A percentile compares a stretch with the other conserved stretches of the same genome.
These are phyloP conservation scores for Cladosporium sp. DNA, from an alignment of 2,329 filamentous ascomycete species.

Conservation along the genomic window DNA sequence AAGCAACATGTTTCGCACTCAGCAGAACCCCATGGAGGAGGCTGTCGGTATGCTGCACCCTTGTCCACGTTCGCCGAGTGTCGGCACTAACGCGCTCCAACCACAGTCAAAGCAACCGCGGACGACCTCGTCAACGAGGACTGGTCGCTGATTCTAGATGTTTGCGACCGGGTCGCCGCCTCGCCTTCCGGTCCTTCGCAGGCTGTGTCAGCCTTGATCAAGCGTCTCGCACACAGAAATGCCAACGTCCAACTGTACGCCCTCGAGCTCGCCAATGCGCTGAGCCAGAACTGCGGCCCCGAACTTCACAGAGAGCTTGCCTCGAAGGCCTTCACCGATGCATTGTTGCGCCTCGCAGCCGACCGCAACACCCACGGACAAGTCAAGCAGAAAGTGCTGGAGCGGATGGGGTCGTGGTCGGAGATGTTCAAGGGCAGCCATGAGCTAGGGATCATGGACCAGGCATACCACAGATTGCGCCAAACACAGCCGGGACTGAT, in stretches of 20 bases:
- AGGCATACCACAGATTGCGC: constrained; percentile 85
- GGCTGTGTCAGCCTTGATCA: constrained; percentile 82
- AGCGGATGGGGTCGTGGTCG: constrained; percentile 93
- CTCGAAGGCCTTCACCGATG: constrained; percentile 89
- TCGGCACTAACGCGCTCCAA: constrained; percentile 21
- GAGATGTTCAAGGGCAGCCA: constrained; percentile 88
- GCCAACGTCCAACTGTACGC: constrained; percentile 96
- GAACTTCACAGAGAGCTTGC: constrained; percentile 84
- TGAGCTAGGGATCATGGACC: constrained; percentile 94
- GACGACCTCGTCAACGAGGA: constrained; percentile 89
- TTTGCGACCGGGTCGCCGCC: constrained; percentile 33
- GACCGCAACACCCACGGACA: constrained; percentile 93
- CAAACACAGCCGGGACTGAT: constrained; percentile 72
- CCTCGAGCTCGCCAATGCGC: constrained; percentile 83
- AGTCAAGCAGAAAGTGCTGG: constrained; percentile 93
- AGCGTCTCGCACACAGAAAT: constrained; percentile 84
- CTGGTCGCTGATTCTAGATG: constrained; percentile 61
- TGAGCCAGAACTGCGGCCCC: constrained; percentile 86
- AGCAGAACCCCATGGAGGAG: constrained; percentile 57
- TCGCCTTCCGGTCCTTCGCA: constrained; percentile 29
- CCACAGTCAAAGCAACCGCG: constrained; percentile 77
- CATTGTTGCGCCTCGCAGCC: constrained; percentile 79
- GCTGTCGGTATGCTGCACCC: constrained; percentile 49
- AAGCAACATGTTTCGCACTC: constrained; percentile 41
- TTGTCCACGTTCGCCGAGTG: too few species aligned